These are phyloP conservation scores for Odonthalia washingtoniensis DNA, from an alignment of 31 red algal species.

Conservation along the genomic window DNA sequence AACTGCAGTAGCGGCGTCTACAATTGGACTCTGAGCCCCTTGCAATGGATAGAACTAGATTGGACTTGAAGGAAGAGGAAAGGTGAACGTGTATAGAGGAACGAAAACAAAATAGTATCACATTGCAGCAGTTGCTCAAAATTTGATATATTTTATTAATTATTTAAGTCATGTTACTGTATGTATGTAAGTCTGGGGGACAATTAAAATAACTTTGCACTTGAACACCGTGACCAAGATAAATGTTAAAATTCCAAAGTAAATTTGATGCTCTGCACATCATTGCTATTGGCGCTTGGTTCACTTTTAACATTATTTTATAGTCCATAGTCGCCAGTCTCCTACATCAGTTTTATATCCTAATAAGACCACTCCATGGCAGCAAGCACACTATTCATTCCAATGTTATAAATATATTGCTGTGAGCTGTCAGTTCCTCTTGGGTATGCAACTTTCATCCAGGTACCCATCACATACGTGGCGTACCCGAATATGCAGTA, in stretches of 20 bases:
- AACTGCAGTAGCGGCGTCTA: too few relatives aligned
- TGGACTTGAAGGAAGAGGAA: too few relatives aligned
- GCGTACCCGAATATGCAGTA: neutral
- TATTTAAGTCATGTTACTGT: neutral
- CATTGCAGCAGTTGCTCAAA: neutral
- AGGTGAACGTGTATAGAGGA: too few relatives aligned
- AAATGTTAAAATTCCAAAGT: neutral
- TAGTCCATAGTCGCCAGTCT: too few relatives aligned
- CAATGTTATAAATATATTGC: neutral
- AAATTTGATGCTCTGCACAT: neutral
- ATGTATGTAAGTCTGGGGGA: neutral
- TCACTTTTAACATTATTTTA: neutral
- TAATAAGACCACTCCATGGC: slow-evolving; percentile 15
- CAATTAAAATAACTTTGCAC: neutral
- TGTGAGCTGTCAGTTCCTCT: neutral
- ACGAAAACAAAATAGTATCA: neutral
- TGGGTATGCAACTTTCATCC: neutral
- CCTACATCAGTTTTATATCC: neutral
- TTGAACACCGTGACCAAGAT: neutral
- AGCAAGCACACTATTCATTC: neutral
- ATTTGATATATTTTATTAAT: neutral
- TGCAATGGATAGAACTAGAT: too few relatives aligned
- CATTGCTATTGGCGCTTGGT: neutral
- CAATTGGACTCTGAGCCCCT: too few relatives aligned
- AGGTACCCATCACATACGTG: neutral